Evolutionary conservation across 164 flowering plant species (phyloP), one percentile per base, ranked within the genome.

Genomic region (Nymphaea thermarum): DNA sequence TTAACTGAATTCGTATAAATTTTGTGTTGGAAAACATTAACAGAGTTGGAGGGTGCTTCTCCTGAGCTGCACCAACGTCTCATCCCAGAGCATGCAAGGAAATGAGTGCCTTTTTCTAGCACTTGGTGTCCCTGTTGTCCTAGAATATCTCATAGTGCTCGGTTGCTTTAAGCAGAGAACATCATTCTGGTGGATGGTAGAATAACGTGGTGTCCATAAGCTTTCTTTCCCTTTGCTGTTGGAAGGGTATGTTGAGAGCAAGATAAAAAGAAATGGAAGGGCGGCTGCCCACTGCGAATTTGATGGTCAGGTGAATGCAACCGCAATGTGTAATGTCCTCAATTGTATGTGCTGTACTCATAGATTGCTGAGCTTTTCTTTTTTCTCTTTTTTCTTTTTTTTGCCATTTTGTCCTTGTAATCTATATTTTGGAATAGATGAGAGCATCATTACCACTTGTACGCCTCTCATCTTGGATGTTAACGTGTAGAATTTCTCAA

Each of bases 11-110:
- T 51, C 14, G 14, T 51, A 51, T 51, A 51, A 51, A 51, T 15
- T 51, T 15, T 51, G 12, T 15, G 11, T 51, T 51, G 57, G 3
- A 51, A 51, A 51, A 51, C 57, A 51, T 51, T 15, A 5, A 51
- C 43, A 82, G 97, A 90, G 77, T 78, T 90, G 59, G 80, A 78
- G 16, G 85, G 81, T 66, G 84, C 86, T 64, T 67, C 89, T 63
- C 75, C 82, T 25, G 93, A 88, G 62, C 75, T 90, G 67, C 73
- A 83, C 17, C 74, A 78, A 18, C 97, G 94, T 7, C 88, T 90
- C 61, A 73, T 88, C 65, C 94, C 92, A 0, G 87, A 84, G 74
- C 87, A 84, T 63, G 76, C 68, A 18, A 79, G 77, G 79, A 80
- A 80, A 75, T 80, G 74, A 76, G 59, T 12, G 72, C 18, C 44